These are phyloP conservation scores for Singerocomus inundabilis DNA, from an alignment of 1,284 basidiomycete species.

Conservation along the genomic window DNA sequence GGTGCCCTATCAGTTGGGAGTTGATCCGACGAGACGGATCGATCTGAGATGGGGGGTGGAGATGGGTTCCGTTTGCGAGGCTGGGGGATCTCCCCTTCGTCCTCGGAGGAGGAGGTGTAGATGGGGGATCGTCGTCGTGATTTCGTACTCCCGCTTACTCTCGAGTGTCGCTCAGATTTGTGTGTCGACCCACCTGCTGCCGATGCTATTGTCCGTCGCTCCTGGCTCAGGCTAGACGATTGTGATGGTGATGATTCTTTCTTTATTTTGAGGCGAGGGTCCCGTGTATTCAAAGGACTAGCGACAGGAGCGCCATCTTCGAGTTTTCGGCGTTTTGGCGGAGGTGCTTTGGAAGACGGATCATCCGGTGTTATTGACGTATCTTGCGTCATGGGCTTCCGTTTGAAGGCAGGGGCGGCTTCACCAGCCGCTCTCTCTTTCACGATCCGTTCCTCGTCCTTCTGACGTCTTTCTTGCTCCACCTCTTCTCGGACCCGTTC, in stretches of 20 bases:
- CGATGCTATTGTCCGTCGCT: slow-evolving; percentile 24
- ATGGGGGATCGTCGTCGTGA: slow-evolving; percentile 46
- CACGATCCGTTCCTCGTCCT: slow-evolving; percentile 25
- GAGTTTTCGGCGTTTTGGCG: slow-evolving; percentile 42
- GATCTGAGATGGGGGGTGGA: slow-evolving; percentile 29
- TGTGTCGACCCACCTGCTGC: slow-evolving; percentile 17
- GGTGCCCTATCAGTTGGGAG: slow-evolving; percentile 11
- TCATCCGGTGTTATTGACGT: slow-evolving; percentile 27
- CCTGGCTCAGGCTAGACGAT: slow-evolving; percentile 13
- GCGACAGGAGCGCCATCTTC: slow-evolving; percentile 28
- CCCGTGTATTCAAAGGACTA: slow-evolving; percentile 20
- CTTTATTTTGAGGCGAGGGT: slow-evolving; percentile 36
- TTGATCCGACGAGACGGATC: slow-evolving; percentile 31
- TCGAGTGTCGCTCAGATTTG: slow-evolving; percentile 28
- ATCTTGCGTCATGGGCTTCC: slow-evolving; percentile 35
- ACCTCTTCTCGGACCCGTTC: slow-evolving; percentile 25
- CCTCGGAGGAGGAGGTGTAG: slow-evolving; percentile 59
- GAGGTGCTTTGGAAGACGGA: slow-evolving; percentile 11
- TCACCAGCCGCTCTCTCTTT: slow-evolving; percentile 20
- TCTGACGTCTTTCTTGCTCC: slow-evolving; percentile 24
- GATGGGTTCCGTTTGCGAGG: slow-evolving; percentile 27
- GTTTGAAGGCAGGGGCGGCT: slow-evolving; percentile 30
- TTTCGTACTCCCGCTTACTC: slow-evolving; percentile 29
- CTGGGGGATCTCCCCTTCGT: slow-evolving; percentile 44
- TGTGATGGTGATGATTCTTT: slow-evolving; percentile 34